Evolutionary conservation across 495 filamentous ascomycete genomes (phyloP).

Genomic region (Aspergillus nanangensis): DNA sequence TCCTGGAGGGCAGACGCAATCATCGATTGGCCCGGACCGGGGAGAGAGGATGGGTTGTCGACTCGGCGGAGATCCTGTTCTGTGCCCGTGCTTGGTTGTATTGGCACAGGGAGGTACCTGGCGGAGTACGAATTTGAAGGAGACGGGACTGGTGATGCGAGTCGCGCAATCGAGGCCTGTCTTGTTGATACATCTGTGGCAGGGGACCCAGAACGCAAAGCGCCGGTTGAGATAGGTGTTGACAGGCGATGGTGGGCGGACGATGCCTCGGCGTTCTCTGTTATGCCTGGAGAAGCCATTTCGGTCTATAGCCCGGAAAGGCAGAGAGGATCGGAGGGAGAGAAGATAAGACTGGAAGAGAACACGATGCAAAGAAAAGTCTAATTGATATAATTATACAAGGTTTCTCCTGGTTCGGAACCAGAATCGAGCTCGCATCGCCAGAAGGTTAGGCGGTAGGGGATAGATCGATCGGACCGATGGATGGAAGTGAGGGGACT

Average conservation of each 20-base stretch:
- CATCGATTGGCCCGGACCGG: slow-evolving; percentile 70
- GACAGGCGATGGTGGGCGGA: slow-evolving; percentile 30
- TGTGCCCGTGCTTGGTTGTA: slow-evolving; percentile 19
- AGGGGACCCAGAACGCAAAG: slow-evolving; percentile 36
- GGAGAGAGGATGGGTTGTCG: slow-evolving; percentile 38
- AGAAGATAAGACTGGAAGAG: neutral
- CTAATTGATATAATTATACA: neutral
- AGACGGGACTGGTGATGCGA: slow-evolving; percentile 65
- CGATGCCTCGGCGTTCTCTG: slow-evolving; percentile 37
- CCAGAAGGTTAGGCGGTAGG: neutral
- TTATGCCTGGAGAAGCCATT: slow-evolving; percentile 21
- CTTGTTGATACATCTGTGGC: slow-evolving; percentile 47
- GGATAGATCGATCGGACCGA: too few relatives aligned
- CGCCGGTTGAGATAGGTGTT: slow-evolving; percentile 35
- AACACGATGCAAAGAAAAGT: neutral
- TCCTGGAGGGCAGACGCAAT: slow-evolving; percentile 71
- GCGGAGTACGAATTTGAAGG: slow-evolving; percentile 41
- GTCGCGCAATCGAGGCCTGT: slow-evolving; percentile 64
- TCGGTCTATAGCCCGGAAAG: slow-evolving; percentile 1
- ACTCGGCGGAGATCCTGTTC: slow-evolving; percentile 32
- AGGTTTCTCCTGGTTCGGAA: neutral
- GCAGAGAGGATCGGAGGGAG: neutral
- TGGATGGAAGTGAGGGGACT: neutral
- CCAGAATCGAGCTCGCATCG: neutral
- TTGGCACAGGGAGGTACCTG: slow-evolving; percentile 33